Conservation (phyloP, 345 rosid genomes). For the Sonneratia alba region DNA sequence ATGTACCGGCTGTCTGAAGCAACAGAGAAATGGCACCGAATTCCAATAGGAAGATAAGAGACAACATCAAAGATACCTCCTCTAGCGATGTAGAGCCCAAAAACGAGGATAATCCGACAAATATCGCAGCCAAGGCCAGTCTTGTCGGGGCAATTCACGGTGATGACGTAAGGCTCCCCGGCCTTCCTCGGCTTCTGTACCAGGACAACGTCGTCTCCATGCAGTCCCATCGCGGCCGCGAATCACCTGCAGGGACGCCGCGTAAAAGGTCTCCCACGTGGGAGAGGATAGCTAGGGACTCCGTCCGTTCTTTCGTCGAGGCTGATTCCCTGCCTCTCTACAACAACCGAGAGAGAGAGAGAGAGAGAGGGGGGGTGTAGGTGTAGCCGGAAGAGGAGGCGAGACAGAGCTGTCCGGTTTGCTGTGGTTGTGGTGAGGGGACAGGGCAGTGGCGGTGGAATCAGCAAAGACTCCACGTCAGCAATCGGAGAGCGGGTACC, state of each 20-base stretch:
- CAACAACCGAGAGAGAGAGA: not conserved
- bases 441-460: not conserved
- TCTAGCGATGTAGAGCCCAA: constrained; percentile 62
- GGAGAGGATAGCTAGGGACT: not conserved
- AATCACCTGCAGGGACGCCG: not conserved
- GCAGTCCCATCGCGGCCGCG: constrained; percentile 15
- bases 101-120: constrained; percentile 61
- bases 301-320: not conserved
- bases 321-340: not conserved
- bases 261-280: not conserved
- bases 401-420: no score
- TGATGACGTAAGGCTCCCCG: constrained; percentile 58
- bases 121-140: constrained; percentile 75
- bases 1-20: not conserved
- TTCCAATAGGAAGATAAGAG: not conserved
- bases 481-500: not conserved
- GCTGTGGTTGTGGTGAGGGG: not conserved
- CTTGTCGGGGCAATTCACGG: constrained; percentile 74
- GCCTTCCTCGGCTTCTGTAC: constrained; percentile 50
- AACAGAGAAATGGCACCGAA: no score
- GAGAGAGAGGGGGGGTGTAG: no score
- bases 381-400: not conserved
- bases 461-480: not conserved
- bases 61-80: constrained; percentile 34
- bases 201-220: constrained; percentile 48